A percentile compares a stretch with the other conserved stretches of the same genome.
phyloP scores from a whole-genome alignment of 2,329 filamentous ascomycete genomes.

The Pseudogymnoascus sp. region DNA sequence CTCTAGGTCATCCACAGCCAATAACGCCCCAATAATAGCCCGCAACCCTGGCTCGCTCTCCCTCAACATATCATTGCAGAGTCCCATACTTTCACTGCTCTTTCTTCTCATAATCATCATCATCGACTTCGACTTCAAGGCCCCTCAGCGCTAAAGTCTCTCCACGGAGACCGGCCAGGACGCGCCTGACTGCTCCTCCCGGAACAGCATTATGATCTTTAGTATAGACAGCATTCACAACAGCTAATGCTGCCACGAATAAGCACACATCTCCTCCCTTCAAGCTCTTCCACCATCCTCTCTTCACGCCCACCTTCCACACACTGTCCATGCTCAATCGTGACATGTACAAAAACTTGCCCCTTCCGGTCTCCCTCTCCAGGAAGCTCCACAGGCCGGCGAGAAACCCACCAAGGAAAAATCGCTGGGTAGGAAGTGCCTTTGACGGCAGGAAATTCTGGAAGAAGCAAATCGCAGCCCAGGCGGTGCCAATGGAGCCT shows the following conservation, averaged over 20 bases:
- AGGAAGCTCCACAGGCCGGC: slow-evolving; percentile 81
- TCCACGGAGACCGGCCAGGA: slow-evolving; percentile 24
- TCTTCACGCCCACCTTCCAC: slow-evolving; percentile 93
- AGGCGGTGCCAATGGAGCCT: slow-evolving; percentile 75
- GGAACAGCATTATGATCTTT: slow-evolving; percentile 23
- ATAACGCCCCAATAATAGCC: slow-evolving; percentile 1
- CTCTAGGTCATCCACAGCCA: not conserved
- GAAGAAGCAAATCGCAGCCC: slow-evolving; percentile 87
- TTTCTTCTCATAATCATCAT: slow-evolving; percentile 2
- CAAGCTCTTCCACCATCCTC: slow-evolving; percentile 77
- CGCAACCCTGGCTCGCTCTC: not conserved
- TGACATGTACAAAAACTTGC: slow-evolving; percentile 71
- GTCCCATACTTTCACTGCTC: not conserved
- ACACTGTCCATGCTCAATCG: slow-evolving; percentile 72
- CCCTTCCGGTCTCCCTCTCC: slow-evolving; percentile 55
- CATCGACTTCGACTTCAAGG: not conserved
- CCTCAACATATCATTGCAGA: not conserved
- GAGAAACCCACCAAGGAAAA: slow-evolving; percentile 81
- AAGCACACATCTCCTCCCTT: slow-evolving; percentile 77
- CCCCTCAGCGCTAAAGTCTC: slow-evolving; percentile 18
- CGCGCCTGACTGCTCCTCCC: slow-evolving; percentile 22
- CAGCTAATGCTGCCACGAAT: slow-evolving; percentile 70
- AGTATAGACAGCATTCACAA: slow-evolving; percentile 60
- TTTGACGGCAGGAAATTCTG: slow-evolving; percentile 68
- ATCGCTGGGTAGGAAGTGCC: slow-evolving; percentile 72